Base-by-base conservation (phyloP, 192 early-diverging fungal genomes). In the Entomortierella parvispora region DNA sequence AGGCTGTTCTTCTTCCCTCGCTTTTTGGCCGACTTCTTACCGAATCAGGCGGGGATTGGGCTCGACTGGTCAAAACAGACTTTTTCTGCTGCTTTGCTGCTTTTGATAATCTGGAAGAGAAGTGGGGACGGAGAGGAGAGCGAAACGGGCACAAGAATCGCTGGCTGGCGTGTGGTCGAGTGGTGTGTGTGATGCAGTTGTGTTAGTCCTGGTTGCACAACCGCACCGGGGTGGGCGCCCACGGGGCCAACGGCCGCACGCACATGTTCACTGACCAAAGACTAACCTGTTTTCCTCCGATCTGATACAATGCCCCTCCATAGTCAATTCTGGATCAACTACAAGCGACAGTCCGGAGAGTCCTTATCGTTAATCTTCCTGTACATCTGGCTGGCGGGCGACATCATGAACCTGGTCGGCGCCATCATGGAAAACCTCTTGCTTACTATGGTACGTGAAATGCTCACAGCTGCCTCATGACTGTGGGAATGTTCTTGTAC, bases 311-410 rank as follows among this genome's bases (percentile, higher is more conserved):
- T 17, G n/a, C 11, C 8, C 14, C 48, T 23, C 2, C 11, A 58
- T 65, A 91, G 89, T 18, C 93, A 95, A 84, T 80, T 95, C 31
- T 90, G 80, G 65, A 84, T 88, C 62, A 95, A 94, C 82, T 94
- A 93, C 82, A 71, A 79, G 70, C 84, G 90, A 29, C 89, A 93
- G 68, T 91, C 87, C 71, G 91, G 92, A 40, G 90, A 92, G 53
- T 91, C 90, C 18, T 72, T 95, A 12, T 93, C 91, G 26, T 63
- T 92, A 52, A 59, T 76, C 4, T 94, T 94, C 76, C 80, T 93
- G 57, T 65, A 88, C 31, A 87, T 93, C 48, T 95, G 94, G 94
- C 72, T 93, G 4, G 68, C 88, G 5, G 94, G 92, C 33, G 94
- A 95, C 62, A 68, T 93, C 11, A 89, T 93, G 79, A 91, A 90